These are phyloP conservation scores for Nicotiana knightiana DNA, from an alignment of 257 asterid species.

Conservation along the genomic window DNA sequence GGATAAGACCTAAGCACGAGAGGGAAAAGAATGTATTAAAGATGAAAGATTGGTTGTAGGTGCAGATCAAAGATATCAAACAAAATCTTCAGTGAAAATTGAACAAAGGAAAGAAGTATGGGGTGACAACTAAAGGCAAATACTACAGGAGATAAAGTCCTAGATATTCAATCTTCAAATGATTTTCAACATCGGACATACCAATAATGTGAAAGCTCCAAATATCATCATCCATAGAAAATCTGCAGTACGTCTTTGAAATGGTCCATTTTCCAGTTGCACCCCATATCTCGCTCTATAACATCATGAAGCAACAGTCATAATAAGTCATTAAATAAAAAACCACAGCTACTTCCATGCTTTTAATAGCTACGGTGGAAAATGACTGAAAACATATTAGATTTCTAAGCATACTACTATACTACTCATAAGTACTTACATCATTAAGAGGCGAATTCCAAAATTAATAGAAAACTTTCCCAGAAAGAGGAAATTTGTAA, in stretches of 20 bases:
- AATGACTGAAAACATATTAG: not conserved
- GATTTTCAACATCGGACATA: slow-evolving; percentile 17
- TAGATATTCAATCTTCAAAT: not conserved
- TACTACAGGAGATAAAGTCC: slow-evolving; percentile 2
- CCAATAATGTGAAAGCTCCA: slow-evolving; percentile 82
- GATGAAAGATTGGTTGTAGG: not conserved
- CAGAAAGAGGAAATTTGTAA: slow-evolving; percentile 79
- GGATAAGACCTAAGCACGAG: slow-evolving; percentile 57
- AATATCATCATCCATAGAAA: slow-evolving; percentile 97
- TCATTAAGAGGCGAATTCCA: slow-evolving; percentile 96
- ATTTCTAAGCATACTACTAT: not conserved
- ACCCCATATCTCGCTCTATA: slow-evolving; percentile 96
- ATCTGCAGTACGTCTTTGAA: slow-evolving; percentile 90
- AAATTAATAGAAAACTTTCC: slow-evolving; percentile 87
- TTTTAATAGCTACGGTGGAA: not conserved
- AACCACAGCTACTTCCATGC: slow-evolving; percentile 4
- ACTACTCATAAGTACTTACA: slow-evolving; percentile 41
- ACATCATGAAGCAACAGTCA: slow-evolving; percentile 15
- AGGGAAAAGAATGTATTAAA: not conserved
- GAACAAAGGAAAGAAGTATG: not conserved
- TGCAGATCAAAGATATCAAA: not conserved
- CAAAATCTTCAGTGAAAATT: not conserved
- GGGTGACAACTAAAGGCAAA: not conserved
- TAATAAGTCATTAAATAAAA: not conserved
- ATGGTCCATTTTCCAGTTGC: slow-evolving; percentile 88